Conservation (phyloP, 202 grass and related monocot species). For the Hordeum pubiflorum region DNA sequence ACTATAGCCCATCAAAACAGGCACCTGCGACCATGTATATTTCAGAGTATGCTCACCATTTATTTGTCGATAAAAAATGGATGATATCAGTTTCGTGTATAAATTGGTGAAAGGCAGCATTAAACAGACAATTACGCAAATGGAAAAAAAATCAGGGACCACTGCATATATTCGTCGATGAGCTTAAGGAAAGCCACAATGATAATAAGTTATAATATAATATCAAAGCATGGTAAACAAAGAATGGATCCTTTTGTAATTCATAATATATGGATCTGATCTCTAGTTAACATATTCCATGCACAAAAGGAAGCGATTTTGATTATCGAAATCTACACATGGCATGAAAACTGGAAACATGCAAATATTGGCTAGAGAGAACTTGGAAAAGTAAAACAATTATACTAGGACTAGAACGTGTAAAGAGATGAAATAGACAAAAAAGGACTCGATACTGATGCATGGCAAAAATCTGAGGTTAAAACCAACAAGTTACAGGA, state of each 20-base stretch:
- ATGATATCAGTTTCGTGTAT: not conserved
- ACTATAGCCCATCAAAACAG: constrained; percentile 71
- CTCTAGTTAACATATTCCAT: constrained; percentile 3
- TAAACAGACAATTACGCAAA: not conserved
- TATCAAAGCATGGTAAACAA: constrained; percentile 1
- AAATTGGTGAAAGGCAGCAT: not conserved
- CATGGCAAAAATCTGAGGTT: not conserved
- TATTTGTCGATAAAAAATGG: not conserved
- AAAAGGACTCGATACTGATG: not conserved
- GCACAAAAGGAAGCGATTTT: not conserved
- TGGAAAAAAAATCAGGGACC: not conserved
- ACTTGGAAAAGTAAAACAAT: not conserved
- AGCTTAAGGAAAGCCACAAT: not conserved
- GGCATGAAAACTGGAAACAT: not conserved
- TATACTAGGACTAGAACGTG: not conserved
- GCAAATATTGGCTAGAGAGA: not conserved
- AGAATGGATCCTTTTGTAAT: not conserved
- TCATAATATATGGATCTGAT: not conserved
- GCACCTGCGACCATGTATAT: constrained; percentile 39
- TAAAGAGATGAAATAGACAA: constrained; percentile 9
- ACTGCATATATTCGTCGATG: not conserved
- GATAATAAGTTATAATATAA: not conserved
- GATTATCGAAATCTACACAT: not conserved
- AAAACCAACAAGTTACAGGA: not conserved
- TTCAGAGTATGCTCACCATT: constrained; percentile 12